Evolutionary conservation across 148 eudicot species (phyloP).

Genomic region (Rhododendron molle): DNA sequence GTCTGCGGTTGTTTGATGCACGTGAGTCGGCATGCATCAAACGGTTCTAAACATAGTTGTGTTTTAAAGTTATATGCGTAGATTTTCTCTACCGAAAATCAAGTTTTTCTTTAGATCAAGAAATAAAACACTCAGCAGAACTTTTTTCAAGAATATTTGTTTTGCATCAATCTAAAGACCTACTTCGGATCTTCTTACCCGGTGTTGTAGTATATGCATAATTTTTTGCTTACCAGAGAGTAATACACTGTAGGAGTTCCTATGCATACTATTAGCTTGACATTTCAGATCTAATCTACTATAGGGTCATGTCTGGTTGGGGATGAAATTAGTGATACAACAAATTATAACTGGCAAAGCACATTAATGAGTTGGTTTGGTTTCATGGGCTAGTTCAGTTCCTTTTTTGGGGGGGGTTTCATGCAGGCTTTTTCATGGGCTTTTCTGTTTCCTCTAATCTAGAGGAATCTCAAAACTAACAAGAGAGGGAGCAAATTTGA

Average conservation of each 20-base stretch:
- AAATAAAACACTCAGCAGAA: too few species aligned
- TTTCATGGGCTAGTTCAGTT: too few species aligned
- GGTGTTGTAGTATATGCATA: neutral
- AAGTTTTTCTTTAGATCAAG: too few species aligned
- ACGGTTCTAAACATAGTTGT: too few species aligned
- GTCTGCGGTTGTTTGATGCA: neutral
- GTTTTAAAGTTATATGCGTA: too few species aligned
- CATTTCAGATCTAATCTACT: too few species aligned
- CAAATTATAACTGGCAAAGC: neutral
- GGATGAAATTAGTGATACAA: neutral
- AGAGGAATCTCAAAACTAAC: neutral
- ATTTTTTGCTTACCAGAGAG: neutral
- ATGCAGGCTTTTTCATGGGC: neutral
- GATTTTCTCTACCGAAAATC: too few species aligned
- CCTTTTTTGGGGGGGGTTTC: too few species aligned
- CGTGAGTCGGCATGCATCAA: too few species aligned
- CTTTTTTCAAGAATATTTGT: too few species aligned
- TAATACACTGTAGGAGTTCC: neutral
- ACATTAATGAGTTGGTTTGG: neutral
- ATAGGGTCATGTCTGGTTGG: neutral
- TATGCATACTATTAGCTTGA: neutral
- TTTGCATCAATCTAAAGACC: neutral
- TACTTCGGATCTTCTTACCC: neutral
- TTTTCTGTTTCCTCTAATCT: neutral
- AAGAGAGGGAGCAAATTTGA: neutral